A percentile compares a stretch with the other conserved stretches of the same genome.
These are phyloP conservation scores for Fusarium stilboides DNA, from an alignment of 2,329 filamentous ascomycete genomes.

Conservation along the genomic window DNA sequence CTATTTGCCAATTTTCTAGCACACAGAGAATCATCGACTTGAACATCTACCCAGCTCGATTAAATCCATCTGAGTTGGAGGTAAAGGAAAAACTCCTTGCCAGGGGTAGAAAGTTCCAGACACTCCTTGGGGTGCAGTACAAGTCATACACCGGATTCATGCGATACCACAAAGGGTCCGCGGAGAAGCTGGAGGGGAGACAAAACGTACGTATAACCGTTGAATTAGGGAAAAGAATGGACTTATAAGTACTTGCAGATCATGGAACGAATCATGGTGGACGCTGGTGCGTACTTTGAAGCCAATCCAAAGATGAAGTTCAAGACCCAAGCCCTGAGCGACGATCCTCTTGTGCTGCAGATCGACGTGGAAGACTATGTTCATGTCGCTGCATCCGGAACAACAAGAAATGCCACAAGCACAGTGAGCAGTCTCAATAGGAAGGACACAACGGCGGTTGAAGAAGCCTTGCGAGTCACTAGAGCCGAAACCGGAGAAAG, in stretches of 20 bases:
- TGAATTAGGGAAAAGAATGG: neutral
- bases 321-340: neutral
- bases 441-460: neutral
- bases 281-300: neutral
- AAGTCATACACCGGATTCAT: neutral
- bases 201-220: neutral
- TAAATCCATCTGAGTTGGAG: neutral
- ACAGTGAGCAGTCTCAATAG: neutral
- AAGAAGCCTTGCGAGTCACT: neutral
- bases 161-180: neutral
- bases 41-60: neutral
- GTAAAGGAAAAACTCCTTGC: neutral
- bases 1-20: neutral
- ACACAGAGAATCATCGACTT: neutral
- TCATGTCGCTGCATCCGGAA: neutral
- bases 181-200: neutral
- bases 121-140: neutral
- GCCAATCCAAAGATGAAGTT: neutral
- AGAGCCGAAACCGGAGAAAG: neutral
- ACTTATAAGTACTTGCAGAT: neutral
- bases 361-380: neutral
- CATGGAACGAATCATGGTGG: neutral
- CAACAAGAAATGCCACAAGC: neutral
- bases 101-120: neutral
- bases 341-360: neutral